A percentile compares a stretch with the other conserved stretches of the same genome.
These are phyloP conservation scores for Exophiala viscosa DNA, from an alignment of 2,329 filamentous ascomycete species.

Conservation along the genomic window DNA sequence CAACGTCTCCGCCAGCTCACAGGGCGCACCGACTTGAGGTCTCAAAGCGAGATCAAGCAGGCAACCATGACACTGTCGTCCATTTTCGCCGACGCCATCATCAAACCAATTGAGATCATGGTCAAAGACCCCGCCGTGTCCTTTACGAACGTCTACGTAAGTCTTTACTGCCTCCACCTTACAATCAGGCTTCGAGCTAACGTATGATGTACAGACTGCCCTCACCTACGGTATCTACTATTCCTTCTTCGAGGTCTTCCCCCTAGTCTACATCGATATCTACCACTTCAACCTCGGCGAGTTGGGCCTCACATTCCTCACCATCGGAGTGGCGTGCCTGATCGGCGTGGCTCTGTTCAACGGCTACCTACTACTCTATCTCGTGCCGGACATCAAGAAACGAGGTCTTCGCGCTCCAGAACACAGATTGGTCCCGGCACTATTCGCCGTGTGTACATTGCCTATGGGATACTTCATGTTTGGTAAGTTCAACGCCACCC, in stretches of 20 bases:
- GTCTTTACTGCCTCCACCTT: constrained; percentile 30
- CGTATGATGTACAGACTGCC: constrained; percentile 38
- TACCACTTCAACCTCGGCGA: constrained; percentile 59
- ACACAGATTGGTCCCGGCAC: constrained; percentile 48
- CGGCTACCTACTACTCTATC: constrained; percentile 51
- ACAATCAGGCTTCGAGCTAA: background rate
- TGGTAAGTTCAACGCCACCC: constrained; percentile 6
- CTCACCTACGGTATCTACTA: constrained; percentile 52
- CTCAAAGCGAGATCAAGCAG: constrained; percentile 63
- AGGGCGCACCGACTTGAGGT: constrained; percentile 52
- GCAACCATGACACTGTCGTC: constrained; percentile 45
- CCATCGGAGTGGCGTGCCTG: constrained; percentile 54
- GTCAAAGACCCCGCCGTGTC: constrained; percentile 59
- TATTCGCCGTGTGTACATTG: constrained; percentile 48
- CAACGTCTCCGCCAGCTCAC: constrained; percentile 58
- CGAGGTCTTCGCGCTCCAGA: constrained; percentile 53
- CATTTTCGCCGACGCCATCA: constrained; percentile 51
- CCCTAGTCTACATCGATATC: constrained; percentile 55
- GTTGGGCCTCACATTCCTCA: constrained; percentile 59
- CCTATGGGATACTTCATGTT: constrained; percentile 58
- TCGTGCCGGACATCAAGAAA: constrained; percentile 46
- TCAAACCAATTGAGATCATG: constrained; percentile 59
- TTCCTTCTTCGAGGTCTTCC: constrained; percentile 62
- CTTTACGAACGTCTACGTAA: constrained; percentile 60
- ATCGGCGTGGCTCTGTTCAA: constrained; percentile 50